These are phyloP conservation scores for Waltergamsia citrina DNA, from an alignment of 2,329 filamentous ascomycete genomes.

Conservation along the genomic window DNA sequence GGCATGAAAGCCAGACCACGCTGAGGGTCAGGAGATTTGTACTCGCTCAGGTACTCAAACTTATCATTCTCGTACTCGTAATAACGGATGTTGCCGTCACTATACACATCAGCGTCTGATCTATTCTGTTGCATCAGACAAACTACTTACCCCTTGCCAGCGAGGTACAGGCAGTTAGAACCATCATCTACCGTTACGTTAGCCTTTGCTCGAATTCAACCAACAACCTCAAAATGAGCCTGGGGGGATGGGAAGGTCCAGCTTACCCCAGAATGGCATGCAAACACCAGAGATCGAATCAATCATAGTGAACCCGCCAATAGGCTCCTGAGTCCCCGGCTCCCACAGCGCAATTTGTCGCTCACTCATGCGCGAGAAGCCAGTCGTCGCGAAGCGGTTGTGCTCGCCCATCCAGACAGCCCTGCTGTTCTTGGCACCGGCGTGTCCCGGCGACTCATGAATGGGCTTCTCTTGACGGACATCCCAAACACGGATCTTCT, in stretches of 20 bases:
- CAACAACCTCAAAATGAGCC: neutral
- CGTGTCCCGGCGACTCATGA: slow-evolving; percentile 77
- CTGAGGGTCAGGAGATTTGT: slow-evolving; percentile 94
- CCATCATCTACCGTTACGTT: slow-evolving; percentile 59
- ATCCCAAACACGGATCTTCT: slow-evolving; percentile 97
- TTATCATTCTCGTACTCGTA: slow-evolving; percentile 98
- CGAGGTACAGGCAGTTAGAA: slow-evolving; percentile 89
- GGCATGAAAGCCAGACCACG: slow-evolving; percentile 90
- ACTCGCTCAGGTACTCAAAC: slow-evolving; percentile 93
- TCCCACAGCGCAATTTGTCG: slow-evolving; percentile 95
- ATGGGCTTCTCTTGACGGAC: slow-evolving; percentile 83
- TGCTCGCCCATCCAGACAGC: slow-evolving; percentile 96
- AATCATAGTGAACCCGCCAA: slow-evolving; percentile 81
- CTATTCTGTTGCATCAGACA: neutral
- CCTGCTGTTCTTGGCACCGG: slow-evolving; percentile 94
- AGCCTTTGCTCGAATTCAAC: neutral
- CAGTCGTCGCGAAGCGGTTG: slow-evolving; percentile 90
- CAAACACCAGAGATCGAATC: slow-evolving; percentile 96
- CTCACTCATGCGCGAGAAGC: slow-evolving; percentile 98
- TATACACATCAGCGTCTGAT: slow-evolving; percentile 22
- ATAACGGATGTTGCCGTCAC: slow-evolving; percentile 98
- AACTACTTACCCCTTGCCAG: slow-evolving; percentile 84
- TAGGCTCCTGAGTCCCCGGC: slow-evolving; percentile 72
- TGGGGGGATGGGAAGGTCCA: neutral
- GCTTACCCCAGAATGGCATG: slow-evolving; percentile 93